These are phyloP conservation scores for Barbatosphaeria neglecta DNA, from an alignment of 495 filamentous ascomycete species.

Conservation along the genomic window DNA sequence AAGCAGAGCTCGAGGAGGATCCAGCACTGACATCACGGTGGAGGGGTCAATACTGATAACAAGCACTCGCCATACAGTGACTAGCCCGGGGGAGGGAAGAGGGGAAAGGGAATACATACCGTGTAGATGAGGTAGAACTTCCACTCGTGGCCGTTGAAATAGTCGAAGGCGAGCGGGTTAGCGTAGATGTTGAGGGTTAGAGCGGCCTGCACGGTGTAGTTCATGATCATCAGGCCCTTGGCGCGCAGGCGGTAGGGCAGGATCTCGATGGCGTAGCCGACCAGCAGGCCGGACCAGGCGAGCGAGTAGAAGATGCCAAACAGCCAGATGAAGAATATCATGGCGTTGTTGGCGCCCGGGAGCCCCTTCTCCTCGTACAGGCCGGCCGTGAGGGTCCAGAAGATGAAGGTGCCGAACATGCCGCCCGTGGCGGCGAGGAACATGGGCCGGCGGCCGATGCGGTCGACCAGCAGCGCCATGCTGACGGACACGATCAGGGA, in stretches of 20 bases:
- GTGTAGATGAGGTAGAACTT: constrained; percentile 56
- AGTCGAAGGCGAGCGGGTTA: constrained; percentile 48
- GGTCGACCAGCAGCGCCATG: constrained; percentile 50
- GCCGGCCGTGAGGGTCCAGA: constrained; percentile 39
- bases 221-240: constrained; percentile 42
- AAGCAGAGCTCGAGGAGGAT: constrained; percentile 45
- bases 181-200: constrained; percentile 45
- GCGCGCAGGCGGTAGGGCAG: constrained; percentile 61
- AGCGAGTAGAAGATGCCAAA: constrained; percentile 45
- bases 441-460: constrained; percentile 45
- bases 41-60: too few species aligned
- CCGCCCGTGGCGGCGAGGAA: constrained; percentile 47
- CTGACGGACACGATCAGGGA: constrained; percentile 40
- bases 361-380: constrained; percentile 25
- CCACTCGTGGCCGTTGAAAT: constrained; percentile 37
- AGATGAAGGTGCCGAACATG: constrained; percentile 47
- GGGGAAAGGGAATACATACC: constrained; percentile 7
- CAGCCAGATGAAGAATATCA: constrained; percentile 47
- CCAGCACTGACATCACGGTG: constrained; percentile 37
- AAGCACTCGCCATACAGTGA: too few species aligned
- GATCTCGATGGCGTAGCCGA: constrained; percentile 59
- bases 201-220: constrained; percentile 37
- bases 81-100: neutral
- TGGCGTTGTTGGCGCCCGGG: constrained; percentile 31
- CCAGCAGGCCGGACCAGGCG: constrained; percentile 52